Evolutionary conservation across 2,329 filamentous ascomycete species (phyloP).

Genomic region (Malbranchea cinnamomea): DNA sequence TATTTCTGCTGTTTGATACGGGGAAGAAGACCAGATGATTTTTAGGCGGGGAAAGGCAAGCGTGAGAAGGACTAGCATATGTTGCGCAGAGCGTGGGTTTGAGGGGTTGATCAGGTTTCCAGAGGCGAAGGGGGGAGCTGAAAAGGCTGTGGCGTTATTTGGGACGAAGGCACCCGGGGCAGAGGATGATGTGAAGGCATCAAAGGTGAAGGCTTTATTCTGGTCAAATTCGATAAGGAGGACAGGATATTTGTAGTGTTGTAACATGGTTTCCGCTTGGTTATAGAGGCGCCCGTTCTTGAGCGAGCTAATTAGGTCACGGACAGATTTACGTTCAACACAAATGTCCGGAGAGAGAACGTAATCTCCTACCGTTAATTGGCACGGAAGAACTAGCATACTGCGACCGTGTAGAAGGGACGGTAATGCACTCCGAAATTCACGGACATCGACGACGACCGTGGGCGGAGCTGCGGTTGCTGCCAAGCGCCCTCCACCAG

Average conservation of each 20-base stretch:
- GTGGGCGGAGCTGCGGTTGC: constrained; percentile 79
- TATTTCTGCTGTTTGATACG: constrained; percentile 94
- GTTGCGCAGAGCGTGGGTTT: constrained; percentile 63
- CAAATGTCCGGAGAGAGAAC: constrained; percentile 82
- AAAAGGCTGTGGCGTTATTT: constrained; percentile 37
- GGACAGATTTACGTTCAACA: constrained; percentile 85
- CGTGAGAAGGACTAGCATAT: constrained; percentile 81
- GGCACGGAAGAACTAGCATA: constrained; percentile 82
- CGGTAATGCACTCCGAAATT: constrained; percentile 85
- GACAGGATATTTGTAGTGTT: constrained; percentile 79
- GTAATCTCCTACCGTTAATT: constrained; percentile 94
- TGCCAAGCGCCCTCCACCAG: constrained; percentile 69
- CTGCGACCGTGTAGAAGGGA: constrained; percentile 79
- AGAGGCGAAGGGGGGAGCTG: constrained; percentile 42
- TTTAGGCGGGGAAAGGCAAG: constrained; percentile 79
- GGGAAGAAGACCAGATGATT: constrained; percentile 85
- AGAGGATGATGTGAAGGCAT: constrained; percentile 40
- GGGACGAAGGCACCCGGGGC: constrained; percentile 25
- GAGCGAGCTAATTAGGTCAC: constrained; percentile 82
- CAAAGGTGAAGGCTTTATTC: constrained; percentile 91
- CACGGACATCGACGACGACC: constrained; percentile 87
- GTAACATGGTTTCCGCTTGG: constrained; percentile 87
- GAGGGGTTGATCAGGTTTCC: constrained; percentile 47
- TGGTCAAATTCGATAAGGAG: constrained; percentile 96
- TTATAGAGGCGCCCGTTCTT: constrained; percentile 81